phyloP scores from a whole-genome alignment of 148 eudicot species.

The Chenopodium suecicum region DNA sequence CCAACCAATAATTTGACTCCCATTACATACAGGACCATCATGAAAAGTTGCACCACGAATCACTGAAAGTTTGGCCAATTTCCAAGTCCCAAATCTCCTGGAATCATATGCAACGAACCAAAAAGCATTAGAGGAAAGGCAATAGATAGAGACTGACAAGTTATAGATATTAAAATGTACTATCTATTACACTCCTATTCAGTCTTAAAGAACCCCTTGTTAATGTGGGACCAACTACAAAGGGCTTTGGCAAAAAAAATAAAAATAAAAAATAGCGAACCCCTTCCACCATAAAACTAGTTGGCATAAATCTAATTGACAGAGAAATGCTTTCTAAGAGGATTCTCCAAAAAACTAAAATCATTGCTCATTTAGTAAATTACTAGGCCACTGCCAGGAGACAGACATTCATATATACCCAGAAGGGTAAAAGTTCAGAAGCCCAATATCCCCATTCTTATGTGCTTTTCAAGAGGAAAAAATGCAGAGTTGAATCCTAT shows the following conservation, averaged over 20 bases:
- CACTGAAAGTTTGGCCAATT: slow-evolving; percentile 48
- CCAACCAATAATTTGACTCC: slow-evolving; percentile 73
- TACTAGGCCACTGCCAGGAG: background rate
- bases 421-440: background rate
- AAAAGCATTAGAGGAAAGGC: background rate
- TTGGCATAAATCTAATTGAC: background rate
- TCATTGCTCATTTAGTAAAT: background rate
- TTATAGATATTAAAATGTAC: background rate
- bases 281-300: background rate
- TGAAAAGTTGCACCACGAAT: slow-evolving; percentile 26
- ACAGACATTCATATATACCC: background rate
- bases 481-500: background rate
- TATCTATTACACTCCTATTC: background rate
- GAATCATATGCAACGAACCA: slow-evolving; percentile 18
- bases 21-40: slow-evolving; percentile 78
- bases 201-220: background rate
- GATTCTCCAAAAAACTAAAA: background rate
- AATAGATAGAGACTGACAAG: background rate
- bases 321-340: background rate
- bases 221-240: background rate
- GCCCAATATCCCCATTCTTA: background rate
- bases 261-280: background rate
- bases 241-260: background rate
- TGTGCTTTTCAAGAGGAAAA: background rate
- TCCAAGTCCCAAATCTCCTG: slow-evolving; percentile 91